Percentiles rank a stretch among this genome's conserved stretches.
phyloP scores from a whole-genome alignment of 257 asterid genomes.

The Datura wrightii region DNA sequence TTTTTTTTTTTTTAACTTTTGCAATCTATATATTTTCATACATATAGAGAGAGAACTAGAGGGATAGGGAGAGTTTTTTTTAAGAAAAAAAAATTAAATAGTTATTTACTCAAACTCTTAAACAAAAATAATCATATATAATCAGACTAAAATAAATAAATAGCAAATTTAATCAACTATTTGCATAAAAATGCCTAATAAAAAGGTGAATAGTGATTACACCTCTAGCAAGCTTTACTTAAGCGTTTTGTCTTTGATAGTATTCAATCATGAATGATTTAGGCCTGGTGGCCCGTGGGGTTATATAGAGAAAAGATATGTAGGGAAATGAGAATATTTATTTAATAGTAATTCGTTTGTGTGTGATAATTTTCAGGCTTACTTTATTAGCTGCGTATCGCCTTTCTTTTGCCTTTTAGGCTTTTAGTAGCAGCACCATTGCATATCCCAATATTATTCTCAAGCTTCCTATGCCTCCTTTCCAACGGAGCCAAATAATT shows the following conservation, averaged over 20 bases:
- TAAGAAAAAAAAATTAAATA: too few relatives aligned
- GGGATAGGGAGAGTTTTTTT: not conserved
- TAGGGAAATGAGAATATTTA: not conserved
- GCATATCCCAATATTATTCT: conserved; percentile 16
- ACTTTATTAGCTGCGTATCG: conserved; percentile 1
- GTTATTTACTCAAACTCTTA: too few relatives aligned
- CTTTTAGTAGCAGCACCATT: conserved; percentile 27
- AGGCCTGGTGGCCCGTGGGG: conserved; percentile 40
- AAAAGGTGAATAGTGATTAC: not conserved
- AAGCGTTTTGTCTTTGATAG: conserved; percentile 30
- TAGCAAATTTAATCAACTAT: too few relatives aligned
- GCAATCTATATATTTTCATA: not conserved
- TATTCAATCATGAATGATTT: conserved; percentile 45
- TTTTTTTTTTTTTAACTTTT: not conserved
- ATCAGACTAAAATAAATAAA: too few relatives aligned
- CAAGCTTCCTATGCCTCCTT: conserved; percentile 43
- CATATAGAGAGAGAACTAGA: not conserved
- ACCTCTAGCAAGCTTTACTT: not conserved
- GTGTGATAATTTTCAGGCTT: conserved; percentile 39
- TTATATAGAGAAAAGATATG: conserved; percentile 39
- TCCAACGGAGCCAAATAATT: too few relatives aligned
- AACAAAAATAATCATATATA: too few relatives aligned
- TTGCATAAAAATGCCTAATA: not conserved
- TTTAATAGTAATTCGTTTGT: not conserved
- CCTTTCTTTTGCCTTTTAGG: conserved; percentile 43